phyloP scores from a whole-genome alignment of 345 rosid species.

The Acer campestre region DNA sequence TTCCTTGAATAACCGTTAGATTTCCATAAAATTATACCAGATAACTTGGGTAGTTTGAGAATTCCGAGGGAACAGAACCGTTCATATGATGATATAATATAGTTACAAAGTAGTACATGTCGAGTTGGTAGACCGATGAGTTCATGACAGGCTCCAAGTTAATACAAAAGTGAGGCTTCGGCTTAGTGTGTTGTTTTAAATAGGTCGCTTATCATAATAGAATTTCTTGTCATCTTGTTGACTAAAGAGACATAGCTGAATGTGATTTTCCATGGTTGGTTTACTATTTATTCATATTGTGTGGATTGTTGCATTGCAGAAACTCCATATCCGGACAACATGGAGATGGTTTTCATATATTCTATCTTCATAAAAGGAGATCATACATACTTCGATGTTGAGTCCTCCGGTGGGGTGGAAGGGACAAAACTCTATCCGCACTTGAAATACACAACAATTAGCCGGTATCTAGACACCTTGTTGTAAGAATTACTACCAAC shows the following conservation, averaged over 20 bases:
- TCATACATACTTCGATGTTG: slow-evolving; percentile 52
- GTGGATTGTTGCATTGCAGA: slow-evolving; percentile 42
- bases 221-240: not conserved
- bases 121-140: not conserved
- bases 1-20: not conserved
- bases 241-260: not conserved
- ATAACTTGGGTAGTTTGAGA: not conserved
- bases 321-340: slow-evolving; percentile 52
- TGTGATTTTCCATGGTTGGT: not conserved
- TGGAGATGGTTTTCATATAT: slow-evolving; percentile 51
- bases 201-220: not conserved
- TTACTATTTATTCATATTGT: not conserved
- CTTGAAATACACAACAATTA: slow-evolving; percentile 48
- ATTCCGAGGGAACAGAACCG: no score
- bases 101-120: no score
- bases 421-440: slow-evolving; percentile 53
- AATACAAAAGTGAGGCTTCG: not conserved
- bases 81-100: no score
- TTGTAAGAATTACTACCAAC: slow-evolving; percentile 13
- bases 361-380: slow-evolving; percentile 60
- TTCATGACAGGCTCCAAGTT: not conserved
- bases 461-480: slow-evolving; percentile 43
- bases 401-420: slow-evolving; percentile 43
- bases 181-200: not conserved
- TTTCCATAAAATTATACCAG: not conserved